Conservation (phyloP, 768 basidiomycete genomes). For the Tricholoma bakamatsutake region DNA sequence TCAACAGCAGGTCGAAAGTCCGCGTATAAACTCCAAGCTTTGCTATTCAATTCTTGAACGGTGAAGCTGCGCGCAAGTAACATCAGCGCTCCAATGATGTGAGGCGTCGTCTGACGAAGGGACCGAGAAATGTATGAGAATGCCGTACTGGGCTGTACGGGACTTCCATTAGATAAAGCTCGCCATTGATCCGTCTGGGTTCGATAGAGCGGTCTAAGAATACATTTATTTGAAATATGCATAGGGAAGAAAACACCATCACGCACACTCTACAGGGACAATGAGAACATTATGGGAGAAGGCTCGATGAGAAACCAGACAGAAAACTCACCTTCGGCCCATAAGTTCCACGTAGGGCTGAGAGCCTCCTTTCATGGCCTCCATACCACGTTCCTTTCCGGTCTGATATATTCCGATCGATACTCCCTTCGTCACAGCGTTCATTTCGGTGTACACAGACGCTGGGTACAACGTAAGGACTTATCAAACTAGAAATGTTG, state of each 20-base stretch:
- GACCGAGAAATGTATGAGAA: conserved; percentile 80
- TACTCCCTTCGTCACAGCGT: conserved; percentile 79
- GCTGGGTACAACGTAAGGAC: conserved; percentile 36
- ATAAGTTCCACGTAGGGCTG: conserved; percentile 88
- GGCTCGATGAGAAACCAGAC: background rate
- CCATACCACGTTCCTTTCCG: conserved; percentile 46
- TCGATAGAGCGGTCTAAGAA: conserved; percentile 71
- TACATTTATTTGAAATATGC: background rate
- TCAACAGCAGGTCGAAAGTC: conserved; percentile 80
- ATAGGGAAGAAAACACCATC: background rate
- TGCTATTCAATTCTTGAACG: conserved; percentile 51
- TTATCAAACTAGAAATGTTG: background rate
- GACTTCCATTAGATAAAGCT: conserved; percentile 66
- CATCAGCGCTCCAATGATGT: conserved; percentile 71
- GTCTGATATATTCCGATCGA: conserved; percentile 72
- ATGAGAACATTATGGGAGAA: background rate
- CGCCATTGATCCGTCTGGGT: conserved; percentile 71
- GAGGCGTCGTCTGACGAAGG: conserved; percentile 73
- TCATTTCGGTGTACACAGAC: conserved; percentile 91
- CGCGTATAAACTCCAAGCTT: conserved; percentile 76
- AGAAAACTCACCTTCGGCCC: conserved; percentile 51
- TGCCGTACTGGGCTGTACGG: conserved; percentile 66
- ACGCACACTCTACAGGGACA: background rate
- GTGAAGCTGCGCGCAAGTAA: conserved; percentile 59
- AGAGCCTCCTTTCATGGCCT: conserved; percentile 48